These are phyloP conservation scores for Cystobasidiaceae sp. DNA, from an alignment of 1,284 basidiomycete species.

Conservation along the genomic window DNA sequence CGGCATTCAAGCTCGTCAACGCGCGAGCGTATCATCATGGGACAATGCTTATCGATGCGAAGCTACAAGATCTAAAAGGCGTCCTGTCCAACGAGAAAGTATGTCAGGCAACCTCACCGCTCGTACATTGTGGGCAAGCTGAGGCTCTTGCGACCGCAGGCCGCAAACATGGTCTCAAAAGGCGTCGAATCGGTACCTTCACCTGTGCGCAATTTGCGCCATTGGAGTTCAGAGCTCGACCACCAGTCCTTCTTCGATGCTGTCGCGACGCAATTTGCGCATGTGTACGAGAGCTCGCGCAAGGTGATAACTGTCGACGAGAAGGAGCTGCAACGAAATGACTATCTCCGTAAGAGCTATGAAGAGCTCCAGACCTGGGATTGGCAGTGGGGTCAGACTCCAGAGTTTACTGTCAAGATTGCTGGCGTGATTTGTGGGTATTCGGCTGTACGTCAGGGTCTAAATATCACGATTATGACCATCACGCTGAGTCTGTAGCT, in stretches of 20 bases:
- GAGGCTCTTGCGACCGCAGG: neutral
- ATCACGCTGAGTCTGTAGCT: neutral
- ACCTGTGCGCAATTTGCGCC: slow-evolving; percentile 75
- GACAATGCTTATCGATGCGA: slow-evolving; percentile 92
- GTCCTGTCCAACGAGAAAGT: slow-evolving; percentile 69
- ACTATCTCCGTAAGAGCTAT: slow-evolving; percentile 59
- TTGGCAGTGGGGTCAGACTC: slow-evolving; percentile 91
- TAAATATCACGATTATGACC: neutral
- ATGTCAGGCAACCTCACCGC: neutral
- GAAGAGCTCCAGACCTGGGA: slow-evolving; percentile 81
- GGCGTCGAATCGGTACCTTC: slow-evolving; percentile 88
- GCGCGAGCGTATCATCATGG: slow-evolving; percentile 95
- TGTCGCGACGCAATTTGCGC: slow-evolving; percentile 64
- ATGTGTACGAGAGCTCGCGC: slow-evolving; percentile 54
- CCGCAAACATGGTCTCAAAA: slow-evolving; percentile 61
- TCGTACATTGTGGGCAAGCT: neutral
- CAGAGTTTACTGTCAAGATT: slow-evolving; percentile 65
- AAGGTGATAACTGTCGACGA: slow-evolving; percentile 51
- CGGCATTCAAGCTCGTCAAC: slow-evolving; percentile 92
- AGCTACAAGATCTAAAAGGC: slow-evolving; percentile 64
- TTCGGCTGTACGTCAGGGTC: slow-evolving; percentile 26
- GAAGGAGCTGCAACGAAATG: slow-evolving; percentile 52
- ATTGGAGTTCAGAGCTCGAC: slow-evolving; percentile 52
- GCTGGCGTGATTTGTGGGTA: slow-evolving; percentile 35
- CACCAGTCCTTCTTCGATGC: slow-evolving; percentile 69